Base-by-base conservation (phyloP, 768 basidiomycete genomes). In the Tephrocybe sp. region DNA sequence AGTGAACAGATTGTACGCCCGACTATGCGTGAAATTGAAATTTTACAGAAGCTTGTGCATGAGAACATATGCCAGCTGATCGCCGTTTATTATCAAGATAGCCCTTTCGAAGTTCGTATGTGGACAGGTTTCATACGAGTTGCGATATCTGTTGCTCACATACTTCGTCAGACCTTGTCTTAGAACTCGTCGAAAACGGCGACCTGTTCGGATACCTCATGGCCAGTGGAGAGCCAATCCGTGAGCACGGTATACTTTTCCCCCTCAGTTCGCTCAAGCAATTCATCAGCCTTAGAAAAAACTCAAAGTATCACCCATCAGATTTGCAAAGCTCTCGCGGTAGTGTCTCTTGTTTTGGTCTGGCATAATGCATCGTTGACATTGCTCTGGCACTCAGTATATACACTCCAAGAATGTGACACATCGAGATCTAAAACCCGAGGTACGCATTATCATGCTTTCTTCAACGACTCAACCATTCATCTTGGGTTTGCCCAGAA, bases 341-440 rank as follows among this genome's bases (percentile, higher is more conserved):
- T 89, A 65, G 60, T 81, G 63, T 17, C 7, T 12, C 14, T 20
- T 9, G 17, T 16, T 33, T 16, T 13, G 8, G 14, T 26, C 39
- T 7, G 13, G 11, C 45, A 4, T 19, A 51, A 6, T 16, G 35
- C 10, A 54, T 13, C 11, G 9, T 34, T 3, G 5, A 7, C 58
- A 39, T 45, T 26, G 16, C 26, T 46, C 17, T 22, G 42, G 6
- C 19, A 31, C n/a, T n/a, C 44, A 78, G 75, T 90, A 87, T 57
- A 82, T 89, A 39, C 89, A 90, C 52, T 73, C 71, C 4, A 22
- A 82, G 58, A 86, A 85, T 12, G 85, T 99, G 40, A 80, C 92
- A 0, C 96, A 98, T 69, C 87, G 97, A 36, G 97, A 99, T 66
- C 71, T 98, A 44, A 97, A 97, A 66, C 95, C 96, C 1, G 88